phyloP scores from a whole-genome alignment of 1,139 yeast genomes.

The Kodamaea anthophila region DNA sequence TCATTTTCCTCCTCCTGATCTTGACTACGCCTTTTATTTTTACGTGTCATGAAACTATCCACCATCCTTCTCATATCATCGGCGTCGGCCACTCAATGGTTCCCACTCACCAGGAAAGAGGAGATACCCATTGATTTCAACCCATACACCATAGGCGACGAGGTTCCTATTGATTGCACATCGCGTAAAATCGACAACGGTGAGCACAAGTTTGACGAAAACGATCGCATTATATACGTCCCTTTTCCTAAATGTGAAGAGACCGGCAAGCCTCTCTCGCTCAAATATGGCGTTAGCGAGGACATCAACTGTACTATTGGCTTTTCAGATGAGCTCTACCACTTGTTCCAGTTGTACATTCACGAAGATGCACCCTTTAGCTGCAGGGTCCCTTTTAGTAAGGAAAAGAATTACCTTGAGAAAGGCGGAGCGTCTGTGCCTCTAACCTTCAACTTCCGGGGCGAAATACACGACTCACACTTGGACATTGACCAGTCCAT shows the following conservation, averaged over 20 bases:
- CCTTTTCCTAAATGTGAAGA: constrained; percentile 62
- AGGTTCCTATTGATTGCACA: constrained; percentile 54
- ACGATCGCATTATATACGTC: constrained; percentile 51
- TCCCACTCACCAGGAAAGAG: constrained; percentile 29
- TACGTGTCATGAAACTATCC: constrained; percentile 1
- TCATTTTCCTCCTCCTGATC: background rate
- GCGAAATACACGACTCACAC: constrained; percentile 63
- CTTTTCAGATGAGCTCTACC: constrained; percentile 63
- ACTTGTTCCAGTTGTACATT: constrained; percentile 64
- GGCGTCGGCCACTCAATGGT: constrained; percentile 22
- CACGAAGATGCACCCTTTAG: constrained; percentile 76
- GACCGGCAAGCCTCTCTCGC: constrained; percentile 50
- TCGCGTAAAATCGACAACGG: constrained; percentile 67
- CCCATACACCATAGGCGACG: constrained; percentile 40
- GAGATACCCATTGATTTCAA: constrained; percentile 32
- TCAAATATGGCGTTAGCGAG: constrained; percentile 49
- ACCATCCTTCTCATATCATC: constrained; percentile 4
- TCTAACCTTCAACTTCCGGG: constrained; percentile 59
- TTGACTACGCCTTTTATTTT: background rate
- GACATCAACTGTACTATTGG: constrained; percentile 56
- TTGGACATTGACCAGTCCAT: constrained; percentile 58
- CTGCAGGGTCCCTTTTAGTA: constrained; percentile 53
- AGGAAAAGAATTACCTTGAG: constrained; percentile 36
- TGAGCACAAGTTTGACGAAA: constrained; percentile 63
- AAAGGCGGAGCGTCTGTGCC: constrained; percentile 54